Evolutionary conservation across 192 early-diverging fungal genomes (phyloP), one percentile per base, ranked within the genome.

Genomic region (Entomortierella parvispora): DNA sequence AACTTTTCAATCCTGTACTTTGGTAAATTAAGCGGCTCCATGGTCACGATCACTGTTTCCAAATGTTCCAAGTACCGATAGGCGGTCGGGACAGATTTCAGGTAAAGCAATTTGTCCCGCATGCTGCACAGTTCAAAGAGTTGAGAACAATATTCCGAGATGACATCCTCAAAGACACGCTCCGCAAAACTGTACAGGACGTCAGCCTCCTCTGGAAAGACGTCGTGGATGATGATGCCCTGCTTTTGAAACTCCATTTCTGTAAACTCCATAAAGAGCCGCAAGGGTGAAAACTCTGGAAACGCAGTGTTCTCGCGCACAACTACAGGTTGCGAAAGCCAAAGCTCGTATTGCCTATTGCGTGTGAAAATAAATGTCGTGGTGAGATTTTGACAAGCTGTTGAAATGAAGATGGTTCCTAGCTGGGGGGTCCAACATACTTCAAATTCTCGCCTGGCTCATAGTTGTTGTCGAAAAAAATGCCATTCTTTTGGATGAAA

Each of bases 401-500:
- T 42, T 14, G 22, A 28, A 26, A 28, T 42, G 42, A 42, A 44
- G 0, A 18, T 6, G 49, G 14, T 12, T 5, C 4, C 22, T 2
- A 40, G 4, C 43, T 26, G 0, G 8, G 2, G 10, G 31, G 1
- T 54, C 12, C 37, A 40, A 33, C 69, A 49, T 82, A 88, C 84
- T 70, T 74, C 47, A 89, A 81, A 58, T 89, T 89, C 55, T 84
- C 87, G 37, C 81, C 58, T 15, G 86, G 72, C 44, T 83, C 66
- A 46, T 80, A 84, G 26, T 90, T 90, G 54, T 89, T 85, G 78
- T 95, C 94, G 67, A 90, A 95, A 59, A 95, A 95, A 26, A 95
- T 88, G 44, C 90, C 91, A 68, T 93, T 91, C 65, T 95, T 95
- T 26, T 93, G 91, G 49, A 95, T 89, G 71, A 92, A 95, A 1